Conservation (phyloP, 2,329 filamentous ascomycete genomes). For the Monosporascus sp. region DNA sequence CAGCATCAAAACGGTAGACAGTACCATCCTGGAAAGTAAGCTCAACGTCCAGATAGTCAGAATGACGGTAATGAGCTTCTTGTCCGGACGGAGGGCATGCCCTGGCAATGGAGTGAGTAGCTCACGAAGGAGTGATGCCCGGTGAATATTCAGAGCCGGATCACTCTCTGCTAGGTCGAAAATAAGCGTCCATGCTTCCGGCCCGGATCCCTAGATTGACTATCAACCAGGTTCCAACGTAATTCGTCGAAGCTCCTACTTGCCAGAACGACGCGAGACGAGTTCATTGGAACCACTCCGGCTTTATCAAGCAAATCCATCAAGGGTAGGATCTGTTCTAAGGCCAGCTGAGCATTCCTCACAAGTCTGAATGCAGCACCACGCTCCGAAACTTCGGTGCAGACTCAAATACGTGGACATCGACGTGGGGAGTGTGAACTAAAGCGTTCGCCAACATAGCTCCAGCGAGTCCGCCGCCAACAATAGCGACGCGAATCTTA, state of each 20-base stretch:
- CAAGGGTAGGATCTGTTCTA: neutral
- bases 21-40: neutral
- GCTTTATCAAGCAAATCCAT: conserved; percentile 1
- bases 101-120: conserved; percentile 1
- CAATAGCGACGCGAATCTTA: conserved; percentile 1
- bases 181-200: neutral
- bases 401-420: conserved; percentile 5
- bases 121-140: conserved; percentile 3
- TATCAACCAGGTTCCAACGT: neutral
- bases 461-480: conserved; percentile 5
- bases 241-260: neutral
- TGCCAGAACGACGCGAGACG: conserved; percentile 1
- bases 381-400: conserved; percentile 5
- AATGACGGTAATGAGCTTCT: conserved; percentile 1
- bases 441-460: conserved; percentile 2
- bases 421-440: neutral
- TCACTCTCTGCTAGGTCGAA: neutral
- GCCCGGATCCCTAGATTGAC: conserved; percentile 3
- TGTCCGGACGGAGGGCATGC: conserved; percentile 1
- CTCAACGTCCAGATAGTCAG: neutral
- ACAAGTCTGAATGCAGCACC: conserved; percentile 1
- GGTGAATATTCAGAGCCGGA: neutral
- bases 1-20: neutral
- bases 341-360: neutral
- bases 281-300: conserved; percentile 3